Percentiles rank a stretch among this genome's conserved stretches.
Evolutionary conservation across 225 moss, liverwort and hornwort genomes (phyloP).

Genomic region (Antitrichia curtipendula): DNA sequence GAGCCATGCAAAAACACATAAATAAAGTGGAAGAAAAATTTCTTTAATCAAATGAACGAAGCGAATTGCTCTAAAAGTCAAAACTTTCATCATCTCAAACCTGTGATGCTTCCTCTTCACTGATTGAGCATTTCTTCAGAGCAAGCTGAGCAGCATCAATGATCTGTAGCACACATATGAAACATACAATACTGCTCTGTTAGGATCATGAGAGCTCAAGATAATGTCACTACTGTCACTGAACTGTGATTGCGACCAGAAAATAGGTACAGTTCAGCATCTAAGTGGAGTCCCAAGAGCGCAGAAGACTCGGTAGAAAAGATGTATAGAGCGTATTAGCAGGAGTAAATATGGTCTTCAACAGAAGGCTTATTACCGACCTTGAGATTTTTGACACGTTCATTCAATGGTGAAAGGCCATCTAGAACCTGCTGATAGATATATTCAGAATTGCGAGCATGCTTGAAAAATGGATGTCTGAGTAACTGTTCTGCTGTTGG

Average conservation of each 20-base stretch:
- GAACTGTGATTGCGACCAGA: neutral
- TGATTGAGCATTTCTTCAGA: conserved; percentile 62
- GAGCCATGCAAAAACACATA: neutral
- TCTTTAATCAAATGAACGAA: neutral
- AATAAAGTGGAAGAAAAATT: neutral
- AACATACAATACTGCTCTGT: neutral
- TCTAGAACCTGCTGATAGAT: conserved; percentile 69
- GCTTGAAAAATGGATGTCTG: conserved; percentile 88
- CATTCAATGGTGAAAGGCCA: conserved; percentile 58
- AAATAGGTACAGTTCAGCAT: neutral
- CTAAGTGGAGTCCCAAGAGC: neutral
- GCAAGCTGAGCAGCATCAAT: conserved; percentile 70
- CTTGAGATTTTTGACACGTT: conserved; percentile 79
- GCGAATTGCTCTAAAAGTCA: neutral
- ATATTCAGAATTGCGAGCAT: conserved; percentile 58
- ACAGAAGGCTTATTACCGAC: neutral
- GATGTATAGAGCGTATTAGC: neutral
- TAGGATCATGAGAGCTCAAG: neutral
- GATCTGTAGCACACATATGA: conserved; percentile 11
- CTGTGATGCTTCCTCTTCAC: conserved; percentile 75
- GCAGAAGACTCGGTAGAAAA: neutral
- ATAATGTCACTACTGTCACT: neutral
- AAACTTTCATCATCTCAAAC: conserved; percentile 10
- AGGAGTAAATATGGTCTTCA: neutral
- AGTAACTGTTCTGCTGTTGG: conserved; percentile 88